Base-by-base conservation (phyloP, 75 land plant genomes). In the Larix kaempferi region DNA sequence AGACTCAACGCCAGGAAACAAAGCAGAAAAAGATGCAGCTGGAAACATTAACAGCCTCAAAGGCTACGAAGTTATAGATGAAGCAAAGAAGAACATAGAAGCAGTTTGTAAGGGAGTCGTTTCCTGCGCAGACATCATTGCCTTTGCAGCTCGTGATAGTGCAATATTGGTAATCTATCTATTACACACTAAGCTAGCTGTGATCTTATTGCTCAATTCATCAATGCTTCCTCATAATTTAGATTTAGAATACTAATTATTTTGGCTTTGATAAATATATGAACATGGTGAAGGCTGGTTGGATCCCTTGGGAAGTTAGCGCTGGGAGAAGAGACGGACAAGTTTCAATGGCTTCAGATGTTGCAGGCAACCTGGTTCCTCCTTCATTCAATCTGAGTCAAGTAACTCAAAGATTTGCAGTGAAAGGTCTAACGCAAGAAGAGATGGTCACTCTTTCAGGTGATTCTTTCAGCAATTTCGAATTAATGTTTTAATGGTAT, bases 381-480 rank as follows among this genome's bases (percentile, higher is more conserved):
- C 88, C 97, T 6, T 39, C 75, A 2, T 78, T 78, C 8, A 78
- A 80, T 59, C 64, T 86, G 8, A 57, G 57, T 25, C 84, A 86
- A 59, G 90, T 94, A 62, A 90, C 91, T 44, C 83, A 82, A n/a
- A 13, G 54, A 54, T 94, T 94, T 72, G 87, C 82, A 56, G 37
- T 56, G 21, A 86, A 94, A 73, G 97, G 97, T 15, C 84, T 94
- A 19, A 73, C 88, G 0, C 94, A 85, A 62, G 90, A 86, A 39
- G 94, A 94, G 49, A 89, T 94, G 94, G 87, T 94, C 75, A 87
- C 88, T 7, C 91, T 94, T 25, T 85, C 94, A 69, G 94, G 96
- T 89, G 19, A 57, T 13, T 29, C 33, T 29, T 29, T 29, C 33
- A 29, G 33, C 33, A 29, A 29, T 29, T 29, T 0, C 33, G 1